Evolutionary conservation across 2,329 filamentous ascomycete genomes (phyloP).

Genomic region (Fusarium humuli): DNA sequence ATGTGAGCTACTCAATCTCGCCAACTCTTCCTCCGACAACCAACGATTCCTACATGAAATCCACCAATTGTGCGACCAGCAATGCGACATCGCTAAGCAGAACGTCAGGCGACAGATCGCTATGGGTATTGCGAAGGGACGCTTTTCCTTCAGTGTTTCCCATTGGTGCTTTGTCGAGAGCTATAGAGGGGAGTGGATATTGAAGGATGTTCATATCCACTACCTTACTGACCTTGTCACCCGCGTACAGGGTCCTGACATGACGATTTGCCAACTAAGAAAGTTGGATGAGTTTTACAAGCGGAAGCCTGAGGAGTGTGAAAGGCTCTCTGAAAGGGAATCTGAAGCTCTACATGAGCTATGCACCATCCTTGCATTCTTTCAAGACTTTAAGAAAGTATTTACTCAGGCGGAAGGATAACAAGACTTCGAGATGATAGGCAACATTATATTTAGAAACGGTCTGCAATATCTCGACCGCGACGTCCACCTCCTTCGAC

Average conservation of each 20-base stretch:
- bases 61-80: neutral
- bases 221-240: neutral
- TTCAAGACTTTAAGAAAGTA: neutral
- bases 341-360: neutral
- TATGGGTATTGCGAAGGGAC: neutral
- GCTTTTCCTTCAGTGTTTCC: neutral
- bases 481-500: neutral
- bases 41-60: neutral
- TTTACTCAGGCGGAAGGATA: neutral
- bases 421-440: rapidly evolving
- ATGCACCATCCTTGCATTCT: neutral
- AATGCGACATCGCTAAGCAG: neutral
- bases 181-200: neutral
- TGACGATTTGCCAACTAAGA: neutral
- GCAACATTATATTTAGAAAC: neutral
- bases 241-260: neutral
- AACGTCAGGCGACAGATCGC: neutral
- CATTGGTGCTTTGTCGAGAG: rapidly evolving
- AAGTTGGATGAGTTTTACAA: neutral
- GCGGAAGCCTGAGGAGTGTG: neutral
- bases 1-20: neutral
- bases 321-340: neutral
- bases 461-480: neutral
- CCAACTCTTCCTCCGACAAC: neutral
- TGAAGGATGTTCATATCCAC: neutral